phyloP scores from a whole-genome alignment of 257 asterid species.

The Solanum paucissectum region DNA sequence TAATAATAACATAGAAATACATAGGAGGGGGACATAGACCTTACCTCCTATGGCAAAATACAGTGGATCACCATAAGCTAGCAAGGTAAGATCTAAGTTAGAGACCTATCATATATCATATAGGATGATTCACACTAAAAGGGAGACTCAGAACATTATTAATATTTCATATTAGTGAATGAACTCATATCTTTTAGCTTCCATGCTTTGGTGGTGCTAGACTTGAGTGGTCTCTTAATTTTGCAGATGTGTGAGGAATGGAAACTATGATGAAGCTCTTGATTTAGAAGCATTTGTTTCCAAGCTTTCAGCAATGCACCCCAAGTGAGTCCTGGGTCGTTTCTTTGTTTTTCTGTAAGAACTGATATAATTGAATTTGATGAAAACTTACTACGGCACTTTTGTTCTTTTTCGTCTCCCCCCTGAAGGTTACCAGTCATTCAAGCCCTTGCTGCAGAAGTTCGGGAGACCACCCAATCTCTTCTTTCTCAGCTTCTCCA shows the following conservation, averaged over 20 bases:
- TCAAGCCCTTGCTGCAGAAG: constrained; percentile 92
- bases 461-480: constrained; percentile 85
- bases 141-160: neutral
- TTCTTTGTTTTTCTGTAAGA: constrained; percentile 3
- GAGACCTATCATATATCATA: neutral
- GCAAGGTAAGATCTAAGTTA: neutral
- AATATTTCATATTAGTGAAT: neutral
- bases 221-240: constrained; percentile 7
- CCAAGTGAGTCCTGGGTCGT: constrained; percentile 77
- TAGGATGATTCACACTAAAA: neutral
- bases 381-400: neutral
- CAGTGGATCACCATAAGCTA: neutral
- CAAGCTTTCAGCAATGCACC: constrained; percentile 89
- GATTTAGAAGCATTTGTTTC: constrained; percentile 90
- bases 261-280: constrained; percentile 96
- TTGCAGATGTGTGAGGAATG: constrained; percentile 86
- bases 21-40: neutral
- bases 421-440: constrained; percentile 78
- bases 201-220: neutral
- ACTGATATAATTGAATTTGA: neutral
- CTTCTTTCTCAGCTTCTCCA: constrained; percentile 94
- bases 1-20: neutral
- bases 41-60: neutral
- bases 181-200: neutral
- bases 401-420: neutral